These are phyloP conservation scores for Friedmanniomyces simplex DNA, from an alignment of 495 filamentous ascomycete species.

Conservation along the genomic window DNA sequence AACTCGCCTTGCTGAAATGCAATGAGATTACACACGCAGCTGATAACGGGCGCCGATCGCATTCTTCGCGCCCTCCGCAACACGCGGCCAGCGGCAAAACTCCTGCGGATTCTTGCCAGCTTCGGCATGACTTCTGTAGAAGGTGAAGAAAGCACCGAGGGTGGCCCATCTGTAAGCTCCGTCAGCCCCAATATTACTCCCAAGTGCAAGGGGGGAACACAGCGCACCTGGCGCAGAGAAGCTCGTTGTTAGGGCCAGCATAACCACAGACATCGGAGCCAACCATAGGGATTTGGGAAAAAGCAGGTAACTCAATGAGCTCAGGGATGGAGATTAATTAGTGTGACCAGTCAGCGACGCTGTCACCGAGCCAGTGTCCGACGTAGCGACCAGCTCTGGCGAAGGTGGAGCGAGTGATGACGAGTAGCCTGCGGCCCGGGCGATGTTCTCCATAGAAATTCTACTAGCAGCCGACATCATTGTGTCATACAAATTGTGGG, in stretches of 20 bases:
- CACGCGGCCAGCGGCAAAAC: slow-evolving; percentile 62
- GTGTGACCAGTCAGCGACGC: slow-evolving; percentile 59
- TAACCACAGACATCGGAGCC: slow-evolving; percentile 79
- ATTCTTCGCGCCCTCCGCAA: slow-evolving; percentile 54
- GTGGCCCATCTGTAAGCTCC: no score
- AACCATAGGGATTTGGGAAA: slow-evolving; percentile 82
- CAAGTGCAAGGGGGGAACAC: no score
- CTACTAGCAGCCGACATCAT: slow-evolving; percentile 70
- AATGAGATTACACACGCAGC: no score
- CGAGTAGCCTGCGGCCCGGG: slow-evolving; percentile 54
- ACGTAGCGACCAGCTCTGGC: no score
- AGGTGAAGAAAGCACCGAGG: slow-evolving; percentile 70
- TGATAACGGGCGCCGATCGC: slow-evolving; percentile 70
- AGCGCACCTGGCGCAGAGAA: slow-evolving; percentile 71
- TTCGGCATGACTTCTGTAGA: slow-evolving; percentile 72
- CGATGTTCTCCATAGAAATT: slow-evolving; percentile 63
- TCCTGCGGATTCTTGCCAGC: slow-evolving; percentile 48
- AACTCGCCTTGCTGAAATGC: no score
- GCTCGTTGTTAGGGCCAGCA: slow-evolving; percentile 57
- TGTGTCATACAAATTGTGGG: slow-evolving; percentile 65
- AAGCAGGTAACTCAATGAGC: slow-evolving; percentile 61
- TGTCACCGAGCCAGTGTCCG: no score
- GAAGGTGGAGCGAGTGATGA: slow-evolving; percentile 81
- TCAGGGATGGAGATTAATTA: slow-evolving; percentile 60
- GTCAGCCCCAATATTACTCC: no score